These are phyloP conservation scores for Scedosporium dehoogii DNA, from an alignment of 2,329 filamentous ascomycete species.

Conservation along the genomic window DNA sequence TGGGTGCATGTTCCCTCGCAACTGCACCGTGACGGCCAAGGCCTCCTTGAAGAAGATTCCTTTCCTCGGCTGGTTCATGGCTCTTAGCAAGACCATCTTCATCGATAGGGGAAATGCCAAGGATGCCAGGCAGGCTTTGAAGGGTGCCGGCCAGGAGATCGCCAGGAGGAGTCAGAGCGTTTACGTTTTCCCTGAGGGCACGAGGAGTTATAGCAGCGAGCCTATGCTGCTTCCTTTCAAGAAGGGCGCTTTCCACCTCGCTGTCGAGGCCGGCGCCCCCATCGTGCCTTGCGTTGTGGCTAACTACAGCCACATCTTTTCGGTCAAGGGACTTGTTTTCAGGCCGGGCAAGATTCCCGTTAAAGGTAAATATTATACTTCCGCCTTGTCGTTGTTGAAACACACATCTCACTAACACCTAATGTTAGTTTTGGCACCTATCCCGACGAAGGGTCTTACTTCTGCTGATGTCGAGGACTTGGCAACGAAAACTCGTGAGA, in stretches of 20 bases:
- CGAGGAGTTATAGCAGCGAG: slow-evolving; percentile 76
- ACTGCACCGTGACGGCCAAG: slow-evolving; percentile 92
- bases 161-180: slow-evolving; percentile 61
- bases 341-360: slow-evolving; percentile 61
- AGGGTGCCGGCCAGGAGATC: slow-evolving; percentile 74
- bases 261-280: slow-evolving; percentile 85
- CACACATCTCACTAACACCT: not conserved
- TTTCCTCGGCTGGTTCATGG: slow-evolving; percentile 91
- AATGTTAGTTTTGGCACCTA: slow-evolving; percentile 62
- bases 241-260: slow-evolving; percentile 95
- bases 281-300: slow-evolving; percentile 78
- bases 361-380: slow-evolving; percentile 46
- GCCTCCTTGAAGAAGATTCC: slow-evolving; percentile 68
- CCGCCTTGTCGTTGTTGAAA: not conserved
- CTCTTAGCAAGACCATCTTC: slow-evolving; percentile 80
- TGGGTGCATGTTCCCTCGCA: slow-evolving; percentile 77
- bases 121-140: slow-evolving; percentile 77
- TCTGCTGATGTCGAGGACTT: slow-evolving; percentile 69
- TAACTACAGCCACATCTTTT: slow-evolving; percentile 68
- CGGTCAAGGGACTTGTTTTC: slow-evolving; percentile 54
- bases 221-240: slow-evolving; percentile 89
- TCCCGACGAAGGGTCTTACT: slow-evolving; percentile 64
- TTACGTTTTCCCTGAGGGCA: slow-evolving; percentile 88
- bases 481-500: slow-evolving; percentile 54
- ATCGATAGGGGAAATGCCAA: slow-evolving; percentile 83